These are phyloP conservation scores for Sphaerulina populicola DNA, from an alignment of 2,329 filamentous ascomycete species.

Conservation along the genomic window DNA sequence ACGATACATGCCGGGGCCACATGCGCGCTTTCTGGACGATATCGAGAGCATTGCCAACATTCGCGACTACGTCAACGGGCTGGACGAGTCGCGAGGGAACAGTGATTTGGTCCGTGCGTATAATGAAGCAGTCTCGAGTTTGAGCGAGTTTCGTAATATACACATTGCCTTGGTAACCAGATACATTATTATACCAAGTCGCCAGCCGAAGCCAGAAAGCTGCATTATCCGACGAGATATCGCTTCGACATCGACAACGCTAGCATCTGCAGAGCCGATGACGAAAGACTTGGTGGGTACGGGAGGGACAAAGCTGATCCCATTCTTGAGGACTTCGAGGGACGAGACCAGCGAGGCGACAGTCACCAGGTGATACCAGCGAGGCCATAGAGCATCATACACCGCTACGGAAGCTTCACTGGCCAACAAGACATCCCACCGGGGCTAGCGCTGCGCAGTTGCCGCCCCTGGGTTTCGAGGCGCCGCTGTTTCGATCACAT, in stretches of 20 bases:
- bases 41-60: constrained; percentile 41
- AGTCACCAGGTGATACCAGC: constrained; percentile 5
- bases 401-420: no score
- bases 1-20: constrained; percentile 48
- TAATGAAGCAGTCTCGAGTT: constrained; percentile 40
- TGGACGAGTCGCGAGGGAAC: constrained; percentile 22
- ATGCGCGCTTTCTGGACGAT: constrained; percentile 44
- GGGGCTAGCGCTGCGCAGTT: no score
- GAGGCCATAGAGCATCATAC: no score
- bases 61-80: constrained; percentile 37
- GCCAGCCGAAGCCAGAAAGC: constrained; percentile 20
- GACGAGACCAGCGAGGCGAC: constrained; percentile 39
- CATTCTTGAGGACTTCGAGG: constrained; percentile 46
- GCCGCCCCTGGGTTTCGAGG: no score
- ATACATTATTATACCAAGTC: constrained; percentile 44
- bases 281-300: constrained; percentile 41
- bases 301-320: constrained; percentile 47
- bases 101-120: constrained; percentile 37
- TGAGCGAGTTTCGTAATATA: constrained; percentile 43
- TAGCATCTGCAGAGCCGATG: constrained; percentile 27
- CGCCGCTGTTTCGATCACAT: neutral
- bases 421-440: no score
- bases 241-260: constrained; percentile 40
- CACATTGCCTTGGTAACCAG: constrained; percentile 48
- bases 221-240: constrained; percentile 34